phyloP scores from a whole-genome alignment of 139 green algal species.

The Chlamydomonas schloesseri region DNA sequence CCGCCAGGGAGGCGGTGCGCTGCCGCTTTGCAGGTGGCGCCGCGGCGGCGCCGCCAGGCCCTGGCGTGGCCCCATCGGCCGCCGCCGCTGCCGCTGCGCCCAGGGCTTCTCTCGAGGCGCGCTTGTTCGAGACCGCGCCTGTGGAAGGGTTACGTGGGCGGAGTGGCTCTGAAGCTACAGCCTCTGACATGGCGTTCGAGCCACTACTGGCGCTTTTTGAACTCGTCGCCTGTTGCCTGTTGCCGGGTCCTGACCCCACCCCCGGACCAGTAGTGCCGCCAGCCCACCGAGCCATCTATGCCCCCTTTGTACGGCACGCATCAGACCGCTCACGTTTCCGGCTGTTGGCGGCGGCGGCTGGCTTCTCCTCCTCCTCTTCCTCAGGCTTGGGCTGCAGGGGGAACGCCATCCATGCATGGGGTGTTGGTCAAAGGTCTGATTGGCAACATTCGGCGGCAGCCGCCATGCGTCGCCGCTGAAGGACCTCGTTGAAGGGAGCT shows the following conservation, averaged over 20 bases:
- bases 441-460: too few relatives aligned
- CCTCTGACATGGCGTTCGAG: too few relatives aligned
- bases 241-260: too few relatives aligned
- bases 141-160: neutral
- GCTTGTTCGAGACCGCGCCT: neutral
- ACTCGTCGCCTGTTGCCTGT: too few relatives aligned
- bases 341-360: neutral
- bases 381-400: neutral
- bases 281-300: too few relatives aligned
- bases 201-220: too few relatives aligned
- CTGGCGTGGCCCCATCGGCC: neutral
- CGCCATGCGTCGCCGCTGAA: too few relatives aligned
- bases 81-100: neutral
- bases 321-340: slow-evolving; percentile 40
- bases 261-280: too few relatives aligned
- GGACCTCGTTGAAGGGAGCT: too few relatives aligned
- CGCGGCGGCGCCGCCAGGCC: neutral
- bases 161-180: too few relatives aligned
- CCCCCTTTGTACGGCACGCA: too few relatives aligned
- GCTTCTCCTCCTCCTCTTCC: slow-evolving; percentile 1
- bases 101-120: neutral
- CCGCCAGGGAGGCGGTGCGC: neutral
- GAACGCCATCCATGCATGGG: neutral
- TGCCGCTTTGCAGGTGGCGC: slow-evolving; percentile 1
- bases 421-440: neutral